Base-by-base conservation (phyloP, 1,284 basidiomycete genomes). In the Tilletia caries region DNA sequence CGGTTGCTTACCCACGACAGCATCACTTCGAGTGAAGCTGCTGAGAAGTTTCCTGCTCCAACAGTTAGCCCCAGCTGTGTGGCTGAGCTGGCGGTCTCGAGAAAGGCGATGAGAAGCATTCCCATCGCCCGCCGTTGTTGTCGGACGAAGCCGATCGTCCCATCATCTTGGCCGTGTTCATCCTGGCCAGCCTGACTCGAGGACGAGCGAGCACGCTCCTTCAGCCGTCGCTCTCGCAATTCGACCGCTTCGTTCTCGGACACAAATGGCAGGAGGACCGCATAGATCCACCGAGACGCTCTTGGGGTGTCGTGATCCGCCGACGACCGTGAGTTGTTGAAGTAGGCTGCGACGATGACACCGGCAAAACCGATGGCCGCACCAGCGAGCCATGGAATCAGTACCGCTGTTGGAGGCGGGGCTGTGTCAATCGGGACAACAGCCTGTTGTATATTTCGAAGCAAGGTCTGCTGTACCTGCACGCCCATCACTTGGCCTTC, bases 241-340 rank as follows among this genome's bases (percentile, higher is more conserved):
- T 27, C n/a, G 2, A 23, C 27, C 23, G 68, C 70, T 43, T 75
- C 73, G 23, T 66, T 20, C n/a, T 70, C 65, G 23, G 73, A 70
- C 23, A 75, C 68, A 43, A 75, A 73, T 1, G 73, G 73, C 23
- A 68, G 62, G 27, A 75, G 70, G 67, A 62, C 32, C 6, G 58
- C 58, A 25, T 33, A 8, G 8, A 34, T 3, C 58, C 58, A 62
- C 27, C 32, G 13, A 5, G 58, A 29, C 15, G 58, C 18, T 23
- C 13, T n/a, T 4, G 58, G 18, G 34, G 18, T 18, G 4, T n/a
- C 12, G 3, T 6, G 20, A 15, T 37, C 18, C 18, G 27, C 10
- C 10, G 27, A 6, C 27, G 27, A 15, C 33, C 8, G 32, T 10
- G 10, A 20, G 32, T 32, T n/a, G 27, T 29, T 13, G 52, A 29